Conservation (phyloP, 2,329 filamentous ascomycete genomes). For the Exophiala mesophila region DNA sequence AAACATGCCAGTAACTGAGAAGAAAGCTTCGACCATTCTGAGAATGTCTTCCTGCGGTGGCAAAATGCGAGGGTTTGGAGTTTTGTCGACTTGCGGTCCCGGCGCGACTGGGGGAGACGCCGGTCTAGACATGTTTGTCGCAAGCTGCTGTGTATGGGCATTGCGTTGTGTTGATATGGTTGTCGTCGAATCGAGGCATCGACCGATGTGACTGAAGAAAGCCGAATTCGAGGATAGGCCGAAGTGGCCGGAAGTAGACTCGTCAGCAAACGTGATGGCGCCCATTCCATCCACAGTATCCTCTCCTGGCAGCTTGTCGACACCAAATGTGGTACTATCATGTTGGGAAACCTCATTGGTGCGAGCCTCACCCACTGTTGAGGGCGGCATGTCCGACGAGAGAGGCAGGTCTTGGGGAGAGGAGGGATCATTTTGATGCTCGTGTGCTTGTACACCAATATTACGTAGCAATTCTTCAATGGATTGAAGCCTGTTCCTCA, state of each 20-base stretch:
- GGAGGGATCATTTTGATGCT: no score
- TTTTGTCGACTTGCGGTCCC: background rate
- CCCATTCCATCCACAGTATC: conserved; percentile 34
- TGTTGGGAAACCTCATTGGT: no score
- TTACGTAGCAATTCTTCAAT: background rate
- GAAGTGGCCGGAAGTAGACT: conserved; percentile 30
- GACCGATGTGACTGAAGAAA: conserved; percentile 30
- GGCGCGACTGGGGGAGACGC: background rate
- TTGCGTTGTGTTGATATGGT: background rate
- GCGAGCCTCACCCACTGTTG: no score
- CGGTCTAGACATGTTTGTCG: background rate
- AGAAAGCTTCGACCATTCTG: conserved; percentile 1
- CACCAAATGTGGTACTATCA: no score
- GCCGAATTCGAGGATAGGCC: conserved; percentile 4
- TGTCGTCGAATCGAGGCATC: conserved; percentile 1
- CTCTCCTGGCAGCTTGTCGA: no score
- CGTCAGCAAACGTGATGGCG: conserved; percentile 32
- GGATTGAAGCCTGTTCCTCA: background rate
- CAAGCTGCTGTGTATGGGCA: conserved; percentile 1
- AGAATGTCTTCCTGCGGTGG: conserved; percentile 1
- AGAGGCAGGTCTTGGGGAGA: no score
- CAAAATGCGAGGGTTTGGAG: conserved; percentile 1
- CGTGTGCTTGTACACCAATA: background rate
- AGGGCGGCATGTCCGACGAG: no score
- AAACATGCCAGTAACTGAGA: conserved; percentile 3